Conservation (phyloP, 208 protist genomes). For the Endotrypanum monterogeii region DNA sequence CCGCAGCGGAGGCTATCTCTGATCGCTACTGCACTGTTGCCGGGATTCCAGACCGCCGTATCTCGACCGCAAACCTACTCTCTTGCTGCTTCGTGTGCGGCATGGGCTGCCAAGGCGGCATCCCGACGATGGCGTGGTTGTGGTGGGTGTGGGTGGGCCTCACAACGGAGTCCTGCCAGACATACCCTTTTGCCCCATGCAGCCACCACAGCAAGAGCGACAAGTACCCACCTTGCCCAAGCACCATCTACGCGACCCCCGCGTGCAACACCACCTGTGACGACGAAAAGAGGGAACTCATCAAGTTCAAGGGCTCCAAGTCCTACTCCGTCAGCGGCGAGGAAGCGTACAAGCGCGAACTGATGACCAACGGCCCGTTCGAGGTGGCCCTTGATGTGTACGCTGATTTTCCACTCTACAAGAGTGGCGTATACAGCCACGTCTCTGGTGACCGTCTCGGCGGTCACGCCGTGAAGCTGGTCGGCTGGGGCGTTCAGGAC, state of each 20-base stretch:
- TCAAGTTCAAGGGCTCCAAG: slow-evolving; percentile 57
- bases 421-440: slow-evolving; percentile 90
- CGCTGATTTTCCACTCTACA: slow-evolving; percentile 90
- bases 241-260: slow-evolving; percentile 74
- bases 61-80: slow-evolving; percentile 76
- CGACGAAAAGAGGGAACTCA: slow-evolving; percentile 23
- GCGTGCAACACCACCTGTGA: slow-evolving; percentile 68
- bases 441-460: slow-evolving; percentile 61
- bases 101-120: slow-evolving; percentile 86
- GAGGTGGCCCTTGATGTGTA: slow-evolving; percentile 91
- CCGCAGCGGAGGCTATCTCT: slow-evolving; percentile 77
- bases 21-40: slow-evolving; percentile 90
- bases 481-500: slow-evolving; percentile 85
- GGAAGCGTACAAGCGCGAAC: slow-evolving; percentile 77
- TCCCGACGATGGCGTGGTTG: slow-evolving; percentile 63
- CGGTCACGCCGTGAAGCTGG: slow-evolving; percentile 86
- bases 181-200: slow-evolving; percentile 82
- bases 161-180: slow-evolving; percentile 73
- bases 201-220: slow-evolving; percentile 65
- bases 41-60: slow-evolving; percentile 51
- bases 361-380: slow-evolving; percentile 87
- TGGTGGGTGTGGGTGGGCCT: slow-evolving; percentile 73
- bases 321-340: slow-evolving; percentile 58
- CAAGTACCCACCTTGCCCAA: slow-evolving; percentile 66
- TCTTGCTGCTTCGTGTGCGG: slow-evolving; percentile 83